Evolutionary conservation across 2,329 filamentous ascomycete genomes (phyloP), one percentile per base, ranked within the genome.

Genomic region (Hymenoscyphus infarciens): DNA sequence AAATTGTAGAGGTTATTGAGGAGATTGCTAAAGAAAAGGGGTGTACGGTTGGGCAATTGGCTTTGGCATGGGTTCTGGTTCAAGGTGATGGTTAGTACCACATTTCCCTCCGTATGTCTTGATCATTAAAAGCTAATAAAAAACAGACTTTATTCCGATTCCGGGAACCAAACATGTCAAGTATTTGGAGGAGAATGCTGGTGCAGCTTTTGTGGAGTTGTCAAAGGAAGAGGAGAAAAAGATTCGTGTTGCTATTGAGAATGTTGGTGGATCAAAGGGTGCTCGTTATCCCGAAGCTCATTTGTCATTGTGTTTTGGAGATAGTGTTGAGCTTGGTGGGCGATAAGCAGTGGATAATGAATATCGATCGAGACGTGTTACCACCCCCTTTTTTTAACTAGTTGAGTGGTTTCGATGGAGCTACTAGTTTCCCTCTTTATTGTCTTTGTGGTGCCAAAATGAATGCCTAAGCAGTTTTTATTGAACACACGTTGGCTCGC

Each of bases 1-100:
- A 77, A 67, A 68, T 84, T 1, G 77, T 82, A 1, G 77, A 81
- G 15, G 68, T 70, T 16, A 74, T 85, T 56, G 69, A 72, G 2
- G 74, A 71, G 8, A 70, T 85, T n/a, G 82, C 81, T 0, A 73
- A 78, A 62, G 75, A 73, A 64, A 85, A 87, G 74, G 77, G 76
- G 3, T 74, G 74, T 54, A 83, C 82, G 0, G 64, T 80, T 0
- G 75, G 75, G 11, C 78, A 87, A 69, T 68, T 87, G 29, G 80
- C 82, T 7, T 74, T 85, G 54, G 80, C 70, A 15, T 85, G 82
- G 81, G 66, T 85, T 66, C 67, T 84, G 67, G 77, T 77, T 1
- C 81, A 83, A 63, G 80, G 80, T 0, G 76, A 79, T 19, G 39
- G 39, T 45, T 19, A 45, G 39, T 45, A 45, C 11, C n/a, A 19